These are phyloP conservation scores for Xylariaceae sp. DNA, from an alignment of 2,329 filamentous ascomycete genomes.

Conservation along the genomic window DNA sequence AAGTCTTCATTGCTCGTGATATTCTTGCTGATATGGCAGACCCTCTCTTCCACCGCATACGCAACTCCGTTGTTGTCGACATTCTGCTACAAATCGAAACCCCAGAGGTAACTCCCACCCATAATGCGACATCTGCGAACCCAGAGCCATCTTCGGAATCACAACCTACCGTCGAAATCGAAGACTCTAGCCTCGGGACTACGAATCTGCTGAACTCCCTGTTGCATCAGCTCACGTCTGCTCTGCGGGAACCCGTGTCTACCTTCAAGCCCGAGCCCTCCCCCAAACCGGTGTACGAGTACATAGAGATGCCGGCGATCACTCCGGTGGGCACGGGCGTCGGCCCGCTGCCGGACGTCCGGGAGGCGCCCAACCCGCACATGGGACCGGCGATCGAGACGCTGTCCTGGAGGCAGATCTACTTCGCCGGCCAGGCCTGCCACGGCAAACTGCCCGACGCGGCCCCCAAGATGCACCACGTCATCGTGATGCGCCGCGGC, in stretches of 20 bases:
- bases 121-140: slow-evolving; percentile 22
- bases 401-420: slow-evolving; percentile 64
- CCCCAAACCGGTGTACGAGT: slow-evolving; percentile 24
- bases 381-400: slow-evolving; percentile 27
- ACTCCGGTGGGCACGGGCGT: slow-evolving; percentile 51
- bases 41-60: slow-evolving; percentile 73
- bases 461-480: slow-evolving; percentile 53
- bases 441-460: slow-evolving; percentile 44
- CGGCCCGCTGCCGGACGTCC: slow-evolving; percentile 60
- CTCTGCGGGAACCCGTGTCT: slow-evolving; percentile 35
- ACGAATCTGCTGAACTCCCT: slow-evolving; percentile 33
- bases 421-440: slow-evolving; percentile 64
- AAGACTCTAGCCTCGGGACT: slow-evolving; percentile 11
- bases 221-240: slow-evolving; percentile 38
- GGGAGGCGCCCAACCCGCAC: slow-evolving; percentile 44
- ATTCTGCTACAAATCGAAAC: slow-evolving; percentile 54
- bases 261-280: slow-evolving; percentile 29
- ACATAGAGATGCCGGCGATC: slow-evolving; percentile 45
- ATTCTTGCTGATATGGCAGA: slow-evolving; percentile 71
- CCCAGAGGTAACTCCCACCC: slow-evolving; percentile 5
- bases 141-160: slow-evolving; percentile 20
- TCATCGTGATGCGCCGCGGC: slow-evolving; percentile 77
- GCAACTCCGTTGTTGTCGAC: slow-evolving; percentile 66
- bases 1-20: slow-evolving; percentile 70
- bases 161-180: slow-evolving; percentile 14